These are phyloP conservation scores for Pythium insidiosum DNA, from an alignment of 352 stramenopile species.

Conservation along the genomic window DNA sequence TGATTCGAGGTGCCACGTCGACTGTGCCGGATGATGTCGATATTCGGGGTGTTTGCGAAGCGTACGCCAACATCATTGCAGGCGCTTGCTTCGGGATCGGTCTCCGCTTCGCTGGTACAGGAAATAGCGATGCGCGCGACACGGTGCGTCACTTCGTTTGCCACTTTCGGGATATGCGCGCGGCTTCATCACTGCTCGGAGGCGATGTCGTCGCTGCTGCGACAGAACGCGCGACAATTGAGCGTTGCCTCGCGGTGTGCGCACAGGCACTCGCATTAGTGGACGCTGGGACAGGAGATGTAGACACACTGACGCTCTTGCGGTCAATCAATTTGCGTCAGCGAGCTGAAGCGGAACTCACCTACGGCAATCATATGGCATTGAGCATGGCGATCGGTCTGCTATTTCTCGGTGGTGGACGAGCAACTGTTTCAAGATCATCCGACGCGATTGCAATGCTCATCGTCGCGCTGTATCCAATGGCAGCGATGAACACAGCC, in stretches of 20 bases:
- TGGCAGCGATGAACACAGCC: conserved; percentile 87
- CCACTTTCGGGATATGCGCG: conserved; percentile 69
- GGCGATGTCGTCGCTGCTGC: conserved; percentile 40
- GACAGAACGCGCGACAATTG: conserved; percentile 84
- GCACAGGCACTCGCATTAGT: conserved; percentile 92
- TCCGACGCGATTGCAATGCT: conserved; percentile 91
- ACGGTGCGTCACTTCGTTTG: conserved; percentile 60
- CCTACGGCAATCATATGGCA: conserved; percentile 95
- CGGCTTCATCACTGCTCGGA: conserved; percentile 27
- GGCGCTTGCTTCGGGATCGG: conserved; percentile 94
- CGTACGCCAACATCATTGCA: conserved; percentile 92
- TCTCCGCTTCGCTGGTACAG: conserved; percentile 91
- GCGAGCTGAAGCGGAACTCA: conserved; percentile 74
- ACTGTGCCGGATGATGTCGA: conserved; percentile 43
- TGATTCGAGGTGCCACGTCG: conserved; percentile 6
- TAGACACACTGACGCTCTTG: conserved; percentile 91
- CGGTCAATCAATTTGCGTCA: conserved; percentile 79
- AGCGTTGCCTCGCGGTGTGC: conserved; percentile 90
- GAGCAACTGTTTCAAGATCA: conserved; percentile 85
- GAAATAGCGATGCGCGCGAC: conserved; percentile 32
- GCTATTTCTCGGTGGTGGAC: conserved; percentile 94
- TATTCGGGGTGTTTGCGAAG: conserved; percentile 87
- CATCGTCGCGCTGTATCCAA: conserved; percentile 92
- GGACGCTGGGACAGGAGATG: conserved; percentile 93
- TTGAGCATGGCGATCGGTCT: conserved; percentile 93